Base-by-base conservation (phyloP, 2,329 filamentous ascomycete genomes). In the Podosphaera fusca region DNA sequence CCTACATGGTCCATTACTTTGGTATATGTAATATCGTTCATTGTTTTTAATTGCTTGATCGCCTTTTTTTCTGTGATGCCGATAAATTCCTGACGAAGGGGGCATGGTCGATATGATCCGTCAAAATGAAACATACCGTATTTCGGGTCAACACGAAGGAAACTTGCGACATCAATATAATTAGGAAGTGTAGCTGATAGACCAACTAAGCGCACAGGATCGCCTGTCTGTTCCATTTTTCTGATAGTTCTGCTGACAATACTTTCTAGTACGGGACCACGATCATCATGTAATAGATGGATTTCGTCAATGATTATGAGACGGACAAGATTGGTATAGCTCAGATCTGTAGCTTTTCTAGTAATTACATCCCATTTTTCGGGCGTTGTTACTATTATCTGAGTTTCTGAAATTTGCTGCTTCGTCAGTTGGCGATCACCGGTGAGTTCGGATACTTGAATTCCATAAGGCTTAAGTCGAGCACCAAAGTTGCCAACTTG, bases 341-440 rank as follows among this genome's bases (percentile, higher is more conserved):
- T 94, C 57, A 92, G 80, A 68, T 98, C 94, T 1, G 90, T 95
- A 5, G 90, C 89, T 70, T 98, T 98, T 70, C 94, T 81, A 4
- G 94, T 98, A 64, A 98, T 95, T 63, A 98, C 90, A 70, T 98
- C 92, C 85, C 88, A 98, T 72, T 98, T 98, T 70, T 98, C 92
- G 29, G 92, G 92, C 0, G 92, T 98, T 0, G 92, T 98, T 59
- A 98, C 89, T 64, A 98, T 98, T 63, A 98, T 83, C 69, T 98
- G 90, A 0, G 92, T 98, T 66, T 98, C 92, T 1, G 90, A 81
- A 61, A 98, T 96, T 74, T 98, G 92, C 69, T 95, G 88, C 71
- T 98, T 98, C 29, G 90, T 98, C 67, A 98, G 83, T 71, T 96
- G 92, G 56, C 92, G 86, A 72, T 98, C 92, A 73, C 92, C 92